These are phyloP conservation scores for Lineolata rhizophorae DNA, from an alignment of 495 filamentous ascomycete species.

Conservation along the genomic window DNA sequence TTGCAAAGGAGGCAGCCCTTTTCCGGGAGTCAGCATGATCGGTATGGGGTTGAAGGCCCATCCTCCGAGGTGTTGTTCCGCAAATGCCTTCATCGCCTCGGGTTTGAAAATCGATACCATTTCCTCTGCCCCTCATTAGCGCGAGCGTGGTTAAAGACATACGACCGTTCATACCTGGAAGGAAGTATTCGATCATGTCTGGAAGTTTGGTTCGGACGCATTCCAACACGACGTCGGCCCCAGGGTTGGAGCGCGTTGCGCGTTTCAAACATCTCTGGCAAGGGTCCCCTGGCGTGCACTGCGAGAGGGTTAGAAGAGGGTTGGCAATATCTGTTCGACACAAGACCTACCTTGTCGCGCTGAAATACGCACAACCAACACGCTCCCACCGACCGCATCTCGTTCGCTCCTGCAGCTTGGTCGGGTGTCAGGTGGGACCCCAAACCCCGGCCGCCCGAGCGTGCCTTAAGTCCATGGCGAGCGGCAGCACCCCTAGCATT, in stretches of 20 bases:
- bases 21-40: conserved; percentile 6
- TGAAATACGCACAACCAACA: conserved; percentile 19
- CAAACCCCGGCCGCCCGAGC: conserved; percentile 10
- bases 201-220: conserved; percentile 15
- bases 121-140: conserved; percentile 3
- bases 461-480: too few species aligned
- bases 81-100: conserved; percentile 13
- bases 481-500: too few species aligned
- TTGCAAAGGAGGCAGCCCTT: conserved; percentile 7
- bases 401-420: conserved; percentile 9
- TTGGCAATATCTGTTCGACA: too few species aligned
- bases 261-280: conserved; percentile 15
- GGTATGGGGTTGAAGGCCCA: conserved; percentile 9
- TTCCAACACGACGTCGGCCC: conserved; percentile 11
- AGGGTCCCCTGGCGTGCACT: conserved; percentile 14
- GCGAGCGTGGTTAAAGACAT: not conserved
- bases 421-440: conserved; percentile 11
- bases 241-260: conserved; percentile 7
- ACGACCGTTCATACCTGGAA: conserved; percentile 9
- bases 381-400: conserved; percentile 15
- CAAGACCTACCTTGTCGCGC: conserved; percentile 16
- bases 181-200: conserved; percentile 12
- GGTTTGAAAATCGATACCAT: conserved; percentile 17
- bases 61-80: conserved; percentile 9
- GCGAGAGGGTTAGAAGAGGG: too few species aligned